Base-by-base conservation (phyloP, 139 green algal genomes). In the Chlamydomonas sphaeroides region DNA sequence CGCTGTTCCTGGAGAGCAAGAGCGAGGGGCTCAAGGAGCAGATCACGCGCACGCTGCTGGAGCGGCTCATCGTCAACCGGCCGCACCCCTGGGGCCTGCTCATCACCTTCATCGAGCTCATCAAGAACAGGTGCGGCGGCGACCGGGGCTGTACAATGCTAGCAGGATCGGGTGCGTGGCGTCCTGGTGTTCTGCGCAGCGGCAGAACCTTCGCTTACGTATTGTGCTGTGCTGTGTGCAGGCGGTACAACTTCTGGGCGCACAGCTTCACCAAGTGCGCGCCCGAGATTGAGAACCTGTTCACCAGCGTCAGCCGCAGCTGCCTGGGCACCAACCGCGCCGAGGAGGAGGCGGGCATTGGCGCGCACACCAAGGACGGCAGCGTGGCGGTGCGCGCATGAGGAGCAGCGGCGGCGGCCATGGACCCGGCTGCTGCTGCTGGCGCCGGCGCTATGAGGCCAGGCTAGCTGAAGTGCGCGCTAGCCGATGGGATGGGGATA, bases 71-170 rank as follows among this genome's bases (percentile, higher is more conserved):
- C 62, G 97, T 99, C n/a, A 99, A 99, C 93, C 85, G 94, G 57
- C 94, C 95, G 14, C 93, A 95, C 83, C 92, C 92, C 28, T 95
- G 91, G 89, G 97, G 97, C 36, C 91, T 99, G 77, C 92, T 99
- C 42, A 97, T 99, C 88, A 99, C 97, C 33, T 99, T 99, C 92
- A 99, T 99, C 78, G 97, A 99, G 93, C 94, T 99, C 36, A 99
- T 99, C 89, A 99, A 98, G 91, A 99, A 99, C 89, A 84, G 77
- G 77, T 81, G 51, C 15, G 51, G 17, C n/a, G n/a, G n/a, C n/a
- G n/a, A n/a, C n/a, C n/a, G n/a, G n/a, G n/a, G n/a, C n/a, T n/a
- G n/a, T n/a, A n/a, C n/a, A n/a, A n/a, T n/a, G n/a, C n/a, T n/a
- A n/a, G n/a, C n/a, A n/a, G n/a, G n/a, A n/a, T n/a, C n/a, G n/a